Evolutionary conservation across 1,139 yeast genomes (phyloP), one percentile per base, ranked within the genome.

Genomic region (Kodamaea fungicola): DNA sequence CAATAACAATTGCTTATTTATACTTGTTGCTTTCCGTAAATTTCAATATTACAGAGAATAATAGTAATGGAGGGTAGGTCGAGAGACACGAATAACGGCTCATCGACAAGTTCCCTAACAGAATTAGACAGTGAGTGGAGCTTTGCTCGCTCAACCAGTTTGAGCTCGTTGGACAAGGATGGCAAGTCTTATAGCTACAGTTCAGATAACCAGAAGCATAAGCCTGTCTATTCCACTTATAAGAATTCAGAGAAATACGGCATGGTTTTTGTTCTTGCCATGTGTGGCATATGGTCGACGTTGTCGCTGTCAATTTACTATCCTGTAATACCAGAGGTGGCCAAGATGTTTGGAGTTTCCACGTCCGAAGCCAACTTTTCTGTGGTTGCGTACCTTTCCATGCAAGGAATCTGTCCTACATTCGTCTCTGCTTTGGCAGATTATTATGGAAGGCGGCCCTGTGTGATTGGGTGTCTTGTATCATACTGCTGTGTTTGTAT

Each of bases 241-340:
- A 32, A 42, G 6, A 33, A 28, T 1, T 31, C 30, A 8, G 64
- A 61, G 34, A 49, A 55, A 31, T 48, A 49, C 24, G 22, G 43
- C 10, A 46, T 61, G 32, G 57, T 53, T 8, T 30, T 47, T 1
- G 42, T 60, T 12, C 39, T 60, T 10, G 50, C 62, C 28, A 31
- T 47, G 13, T 38, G 49, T 19, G 80, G 82, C 0, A 52, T 79
- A 25, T 77, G 81, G 62, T 82, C 92, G 0, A 66, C 87, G 0
- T 59, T 82, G n/a, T 76, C 86, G 2, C 72, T 78, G 41, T 80
- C 92, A 0, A 82, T 85, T 16, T 85, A 82, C 52, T 80, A 81
- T 54, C 94, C 94, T 0, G 88, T 86, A 0, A 58, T 86, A 19
- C 74, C 80, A 0, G 67, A 67, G 7, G 59, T 86, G 5, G 71